Evolutionary conservation across 441 rosid genomes (phyloP), one percentile per base, ranked within the genome.

Genomic region (Codiaeum variegatum): DNA sequence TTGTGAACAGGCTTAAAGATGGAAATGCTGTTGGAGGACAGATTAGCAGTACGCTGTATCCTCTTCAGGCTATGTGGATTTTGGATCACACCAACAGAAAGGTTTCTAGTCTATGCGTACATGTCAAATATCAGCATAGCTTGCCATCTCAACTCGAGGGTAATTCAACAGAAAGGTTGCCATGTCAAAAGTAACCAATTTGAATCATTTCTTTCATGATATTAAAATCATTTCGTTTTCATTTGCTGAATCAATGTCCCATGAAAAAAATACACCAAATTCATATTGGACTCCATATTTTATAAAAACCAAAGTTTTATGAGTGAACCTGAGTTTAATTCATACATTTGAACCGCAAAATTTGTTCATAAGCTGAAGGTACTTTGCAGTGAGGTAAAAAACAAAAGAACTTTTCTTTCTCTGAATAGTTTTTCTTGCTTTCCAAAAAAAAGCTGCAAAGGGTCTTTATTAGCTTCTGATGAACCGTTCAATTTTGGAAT

Each of bases 51-150:
- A 52, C 98, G 92, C 47, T 86, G 98, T 12, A 94, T 92, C 82
- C 92, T 94, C 75, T 97, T 92, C 44, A 83, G 95, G 72, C 85
- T 94, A 26, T 87, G 86, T 28, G 98, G 98, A 18, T 92, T 92
- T 69, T 90, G 94, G 66, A 87, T 92, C 79, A 87, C 98, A 28
- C 81, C 89, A 54, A 74, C 90, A 16, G 98, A 94, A 78, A 88
- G 89, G 84, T 90, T 94, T 70, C 91, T 94, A 46, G 94, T 94
- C 70, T 94, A 94, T 55, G 97, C 97, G 5, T 91, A 86, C 80
- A 94, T 94, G 98, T 90, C 97, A 16, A 92, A 94, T 73, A 97
- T 97, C 75, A 94, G 98, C 38, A 97, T 94, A 7, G 98, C 97
- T 58, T 88, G 89, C 24, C 94, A 97, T 78, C 92, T 94, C 74